Evolutionary conservation across 2,329 filamentous ascomycete genomes (phyloP), one percentile per base, ranked within the genome.

Genomic region (Rhexocercosporidium sp.): DNA sequence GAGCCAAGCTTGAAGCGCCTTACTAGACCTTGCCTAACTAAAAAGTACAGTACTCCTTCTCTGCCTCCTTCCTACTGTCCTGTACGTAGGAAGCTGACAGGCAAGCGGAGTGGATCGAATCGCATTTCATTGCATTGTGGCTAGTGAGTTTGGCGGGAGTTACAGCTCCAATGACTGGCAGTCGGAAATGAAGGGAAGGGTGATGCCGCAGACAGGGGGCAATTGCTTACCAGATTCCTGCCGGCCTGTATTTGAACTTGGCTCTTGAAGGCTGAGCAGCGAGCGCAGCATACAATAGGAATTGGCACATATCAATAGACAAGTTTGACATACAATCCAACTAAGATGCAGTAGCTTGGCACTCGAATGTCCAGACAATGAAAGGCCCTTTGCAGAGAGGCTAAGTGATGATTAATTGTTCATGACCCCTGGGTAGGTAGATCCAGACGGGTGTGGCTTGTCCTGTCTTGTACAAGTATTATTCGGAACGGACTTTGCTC

Each of bases 391-490:
- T 11, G n/a, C 9, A 44, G 39, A 18, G n/a, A 47, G 20, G 44
- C 8, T 20, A 47, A 44, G 39, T 44, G 9, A 3, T 37, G 29
- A 37, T 39, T 41, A 56, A 56, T 20, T 37, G n/a, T 56, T 37
- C 53, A 37, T 22, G n/a, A n/a, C n/a, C n/a, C n/a, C n/a, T n/a
- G n/a, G n/a, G n/a, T n/a, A n/a, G n/a, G n/a, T 22, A 56, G 53
- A 25, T 37, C 31, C 29, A 29, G 49, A 34, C 56, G 56, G 56
- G 34, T 59, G 56, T 59, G 56, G 56, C 56, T 59, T 41, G 25
- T 25, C 8, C n/a, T 18, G 9, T 7, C 39, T 11, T 37, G 51
- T 9, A 49, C 51, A 51, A 22, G 47, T n/a, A n/a, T n/a, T n/a
- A n/a, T n/a, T 39, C 53, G 39, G 37, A 46, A 8, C 37, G 39